Evolutionary conservation across 225 moss, liverwort and hornwort species (phyloP).

Genomic region (Marchantia polymorpha): DNA sequence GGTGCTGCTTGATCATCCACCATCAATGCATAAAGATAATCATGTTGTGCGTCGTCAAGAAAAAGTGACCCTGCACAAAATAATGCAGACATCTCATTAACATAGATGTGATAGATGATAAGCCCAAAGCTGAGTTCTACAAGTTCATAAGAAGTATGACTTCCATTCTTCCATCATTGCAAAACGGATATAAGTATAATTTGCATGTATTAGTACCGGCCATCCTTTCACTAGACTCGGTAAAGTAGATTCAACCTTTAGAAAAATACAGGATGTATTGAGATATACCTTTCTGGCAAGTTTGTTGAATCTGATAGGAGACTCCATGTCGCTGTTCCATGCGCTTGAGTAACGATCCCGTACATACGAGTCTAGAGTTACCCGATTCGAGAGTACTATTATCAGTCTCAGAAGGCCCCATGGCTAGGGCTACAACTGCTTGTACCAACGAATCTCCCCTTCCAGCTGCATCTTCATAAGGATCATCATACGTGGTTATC

Average conservation of each 20-base stretch:
- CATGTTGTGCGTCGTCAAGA: conserved; percentile 80
- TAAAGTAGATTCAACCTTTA: too few relatives aligned
- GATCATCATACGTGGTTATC: not conserved
- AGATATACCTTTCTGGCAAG: conserved; percentile 62
- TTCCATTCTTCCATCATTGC: too few relatives aligned
- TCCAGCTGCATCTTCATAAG: conserved; percentile 45
- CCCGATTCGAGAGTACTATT: conserved; percentile 25
- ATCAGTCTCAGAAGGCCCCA: conserved; percentile 46
- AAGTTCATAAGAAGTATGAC: too few relatives aligned
- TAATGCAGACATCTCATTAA: not conserved
- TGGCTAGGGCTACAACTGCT: conserved; percentile 69
- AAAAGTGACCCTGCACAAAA: conserved; percentile 52
- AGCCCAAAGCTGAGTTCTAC: too few relatives aligned
- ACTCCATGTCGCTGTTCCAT: conserved; percentile 66
- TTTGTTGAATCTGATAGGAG: conserved; percentile 52
- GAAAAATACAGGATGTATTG: too few relatives aligned
- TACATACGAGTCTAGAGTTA: conserved; percentile 25
- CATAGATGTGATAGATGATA: too few relatives aligned
- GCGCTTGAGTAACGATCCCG: conserved; percentile 59
- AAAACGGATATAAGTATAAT: too few relatives aligned
- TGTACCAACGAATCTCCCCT: conserved; percentile 71
- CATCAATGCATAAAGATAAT: conserved; percentile 68
- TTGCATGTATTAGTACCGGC: too few relatives aligned
- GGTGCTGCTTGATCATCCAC: conserved; percentile 17
- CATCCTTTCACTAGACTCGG: too few relatives aligned